Base-by-base conservation (phyloP, 805 yeast species). In the Metschnikowia koreensis region DNA sequence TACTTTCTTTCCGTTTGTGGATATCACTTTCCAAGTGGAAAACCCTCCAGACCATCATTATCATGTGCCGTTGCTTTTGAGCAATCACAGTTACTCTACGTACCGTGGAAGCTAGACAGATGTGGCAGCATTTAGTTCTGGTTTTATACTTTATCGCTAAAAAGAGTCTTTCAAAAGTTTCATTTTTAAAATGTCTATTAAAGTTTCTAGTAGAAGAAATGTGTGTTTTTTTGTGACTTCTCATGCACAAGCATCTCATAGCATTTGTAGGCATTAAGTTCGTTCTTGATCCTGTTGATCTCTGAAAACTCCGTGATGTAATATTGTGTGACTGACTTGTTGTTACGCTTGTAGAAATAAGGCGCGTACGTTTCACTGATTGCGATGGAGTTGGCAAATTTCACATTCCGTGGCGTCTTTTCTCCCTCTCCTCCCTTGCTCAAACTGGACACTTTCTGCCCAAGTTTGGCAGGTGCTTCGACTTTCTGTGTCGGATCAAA, bases 1-100 rank as follows among this genome's bases (percentile, higher is more conserved):
- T 51, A 85, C 91, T 1, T 91, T 91, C 65, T 92, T 91, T 75
- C 97, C 97, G 0, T 86, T 80, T 63, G 90, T 91, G 8, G 97
- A 92, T 54, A 87, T 92, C 38, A 74, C 78, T 0, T 92, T 92
- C 64, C 79, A 79, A 31, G 81, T 92, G 3, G 77, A 77, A 7
- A 75, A 76, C 56, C 87, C 87, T 0, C 85, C 89, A 0, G 89
- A 85, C 53, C 73, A 81, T 38, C 98, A 92, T 66, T 92, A 90
- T 68, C 98, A 92, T 66, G 86, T 92, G 49, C 98, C 98, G 0
- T 71, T 92, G 55, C 76, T 92, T 48, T 73, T 92, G 52, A 84
- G 96, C 41, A 89, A 89, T 64, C 89, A 86, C 69, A 86, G 96
- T 34, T 92, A 91, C 71, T 82, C 96, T 6, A 92, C 97, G 0